Base-by-base conservation (phyloP, 768 basidiomycete genomes). In the Baorangia bicolor region DNA sequence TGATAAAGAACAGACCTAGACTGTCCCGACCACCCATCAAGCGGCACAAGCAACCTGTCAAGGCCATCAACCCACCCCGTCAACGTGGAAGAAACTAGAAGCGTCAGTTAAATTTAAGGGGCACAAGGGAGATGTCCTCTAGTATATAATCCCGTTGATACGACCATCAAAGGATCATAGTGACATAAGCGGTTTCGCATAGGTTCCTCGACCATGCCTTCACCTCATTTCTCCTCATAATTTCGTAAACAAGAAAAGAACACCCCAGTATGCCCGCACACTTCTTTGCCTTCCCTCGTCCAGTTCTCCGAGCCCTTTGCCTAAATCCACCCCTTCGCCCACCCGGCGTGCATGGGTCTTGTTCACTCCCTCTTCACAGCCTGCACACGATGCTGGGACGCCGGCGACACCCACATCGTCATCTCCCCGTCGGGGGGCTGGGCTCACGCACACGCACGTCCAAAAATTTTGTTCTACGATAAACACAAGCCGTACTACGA, bases 401-500 rank as follows among this genome's bases (percentile, higher is more conserved):
- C 65, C 4, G 66, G 63, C 18, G 65, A 67, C 55, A 67, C 65
- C 14, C 65, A 67, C 60, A 68, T 67, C 14, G 61, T 65, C 50
- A 68, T 67, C 48, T 53, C 65, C 0, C 49, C 60, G 5, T 64
- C 64, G 1, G 64, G 64, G 5, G 64, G 64, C 20, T 66, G 64
- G 64, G 59, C 57, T 0, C 57, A 66, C 25, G 62, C 65, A 10
- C 64, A 67, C 20, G 64, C 64, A 7, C 65, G 64, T 23, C 66
- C 63, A 2, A 61, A 45, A 34, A 78, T 87, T 38, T 63, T 84
- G 23, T 88, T 88, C 65, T 87, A 88, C 60, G 78, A 87, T 47
- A 87, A 82, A 63, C 70, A 79, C 34, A 77, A 84, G 51, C 86
- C 85, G 2, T 76, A 86, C 57, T 87, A 88, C 61, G 86, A 83